Evolutionary conservation across 2,329 filamentous ascomycete species (phyloP).

Genomic region (Aureobasidium pullulans): DNA sequence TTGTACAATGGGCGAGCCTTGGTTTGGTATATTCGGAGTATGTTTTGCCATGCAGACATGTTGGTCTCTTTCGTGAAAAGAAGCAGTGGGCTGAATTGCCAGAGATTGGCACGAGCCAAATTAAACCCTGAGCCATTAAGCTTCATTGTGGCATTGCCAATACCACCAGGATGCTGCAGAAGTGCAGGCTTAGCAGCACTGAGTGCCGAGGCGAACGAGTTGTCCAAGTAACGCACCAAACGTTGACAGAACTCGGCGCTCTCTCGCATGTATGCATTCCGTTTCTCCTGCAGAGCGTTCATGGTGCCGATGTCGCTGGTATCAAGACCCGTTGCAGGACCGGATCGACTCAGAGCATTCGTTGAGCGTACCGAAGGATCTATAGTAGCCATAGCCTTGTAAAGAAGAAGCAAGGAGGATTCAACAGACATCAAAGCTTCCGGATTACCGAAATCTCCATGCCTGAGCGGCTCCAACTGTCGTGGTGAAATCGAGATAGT

Average conservation of each 20-base stretch:
- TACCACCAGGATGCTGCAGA: conserved; percentile 26
- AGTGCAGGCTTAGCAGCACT: conserved; percentile 40
- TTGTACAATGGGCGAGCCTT: conserved; percentile 71
- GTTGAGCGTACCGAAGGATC: conserved; percentile 65
- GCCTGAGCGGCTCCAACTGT: conserved; percentile 66
- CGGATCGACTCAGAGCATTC: conserved; percentile 40
- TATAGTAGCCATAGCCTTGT: conserved; percentile 89
- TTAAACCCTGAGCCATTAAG: conserved; percentile 64
- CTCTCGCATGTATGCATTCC: conserved; percentile 75
- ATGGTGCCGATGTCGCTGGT: conserved; percentile 68
- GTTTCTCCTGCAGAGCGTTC: conserved; percentile 91
- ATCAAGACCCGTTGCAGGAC: conserved; percentile 59
- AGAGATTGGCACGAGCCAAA: conserved; percentile 63
- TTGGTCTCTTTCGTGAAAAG: conserved; percentile 85
- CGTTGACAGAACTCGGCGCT: conserved; percentile 69
- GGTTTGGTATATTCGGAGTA: conserved; percentile 74
- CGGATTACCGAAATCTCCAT: conserved; percentile 64
- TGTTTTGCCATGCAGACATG: conserved; percentile 67
- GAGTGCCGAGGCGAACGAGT: conserved; percentile 70
- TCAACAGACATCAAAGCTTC: conserved; percentile 73
- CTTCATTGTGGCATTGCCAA: conserved; percentile 43
- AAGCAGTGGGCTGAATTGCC: conserved; percentile 81
- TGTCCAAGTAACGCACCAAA: conserved; percentile 72
- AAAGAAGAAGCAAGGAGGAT: conserved; percentile 67
- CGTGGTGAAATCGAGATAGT: conserved; percentile 79